Conservation (phyloP, 768 basidiomycete species). For the Leccinum subtestaceum region DNA sequence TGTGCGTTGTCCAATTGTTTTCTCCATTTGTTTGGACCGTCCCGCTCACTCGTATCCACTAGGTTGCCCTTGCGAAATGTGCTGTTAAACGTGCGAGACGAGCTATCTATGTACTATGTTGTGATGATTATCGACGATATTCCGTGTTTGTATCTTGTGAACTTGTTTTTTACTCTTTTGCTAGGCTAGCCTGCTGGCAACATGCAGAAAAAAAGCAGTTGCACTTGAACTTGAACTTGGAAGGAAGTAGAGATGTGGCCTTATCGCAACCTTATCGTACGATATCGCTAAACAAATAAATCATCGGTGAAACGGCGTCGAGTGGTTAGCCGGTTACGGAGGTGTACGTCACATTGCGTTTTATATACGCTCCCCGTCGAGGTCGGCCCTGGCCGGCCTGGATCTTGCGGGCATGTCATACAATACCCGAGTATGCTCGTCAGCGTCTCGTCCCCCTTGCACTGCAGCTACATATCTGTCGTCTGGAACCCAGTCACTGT, state of each 20-base stretch:
- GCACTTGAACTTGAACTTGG: not conserved
- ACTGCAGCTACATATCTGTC: too few species aligned
- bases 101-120: constrained; percentile 2
- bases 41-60: not conserved
- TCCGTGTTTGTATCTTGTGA: constrained; percentile 14
- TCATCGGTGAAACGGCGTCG: not conserved
- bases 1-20: constrained; percentile 45
- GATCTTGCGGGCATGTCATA: too few species aligned
- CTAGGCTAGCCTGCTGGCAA: not conserved
- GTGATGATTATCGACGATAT: constrained; percentile 2
- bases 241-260: not conserved
- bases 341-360: not conserved
- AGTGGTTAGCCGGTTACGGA: not conserved
- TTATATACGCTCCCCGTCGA: too few species aligned
- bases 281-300: not conserved
- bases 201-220: not conserved
- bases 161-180: not conserved
- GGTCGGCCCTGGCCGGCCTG: too few species aligned
- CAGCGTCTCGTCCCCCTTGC: too few species aligned
- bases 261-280: not conserved
- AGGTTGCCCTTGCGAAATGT: constrained; percentile 84
- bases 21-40: not conserved
- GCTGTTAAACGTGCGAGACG: constrained; percentile 43
- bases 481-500: too few species aligned
- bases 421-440: too few species aligned